phyloP scores from a whole-genome alignment of 768 basidiomycete species.

The Tephrocybe sp. region DNA sequence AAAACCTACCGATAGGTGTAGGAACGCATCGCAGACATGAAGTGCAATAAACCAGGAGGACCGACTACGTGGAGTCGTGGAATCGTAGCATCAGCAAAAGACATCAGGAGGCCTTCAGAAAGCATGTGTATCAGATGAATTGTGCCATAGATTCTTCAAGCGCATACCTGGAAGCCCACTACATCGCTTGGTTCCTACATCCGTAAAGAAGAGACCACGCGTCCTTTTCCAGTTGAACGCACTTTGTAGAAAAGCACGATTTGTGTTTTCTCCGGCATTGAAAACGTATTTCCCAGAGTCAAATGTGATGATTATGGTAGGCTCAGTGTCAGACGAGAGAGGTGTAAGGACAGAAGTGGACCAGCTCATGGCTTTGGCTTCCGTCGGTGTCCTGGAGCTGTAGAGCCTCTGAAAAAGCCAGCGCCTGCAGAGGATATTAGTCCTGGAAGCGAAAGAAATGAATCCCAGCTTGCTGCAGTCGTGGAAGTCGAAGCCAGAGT shows the following conservation, averaged over 20 bases:
- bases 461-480: conserved; percentile 11
- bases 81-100: conserved; percentile 68
- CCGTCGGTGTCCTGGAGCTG: neutral
- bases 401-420: conserved; percentile 11
- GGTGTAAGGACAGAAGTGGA: conserved; percentile 57
- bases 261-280: conserved; percentile 82
- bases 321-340: conserved; percentile 74
- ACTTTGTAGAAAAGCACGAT: conserved; percentile 70
- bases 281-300: conserved; percentile 83
- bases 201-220: conserved; percentile 70
- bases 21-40: conserved; percentile 65
- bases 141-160: neutral
- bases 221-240: conserved; percentile 64
- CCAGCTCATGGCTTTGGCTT: conserved; percentile 51
- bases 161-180: conserved; percentile 71
- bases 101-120: conserved; percentile 68
- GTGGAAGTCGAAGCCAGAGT: conserved; percentile 9
- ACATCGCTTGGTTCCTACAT: conserved; percentile 55
- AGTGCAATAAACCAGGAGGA: conserved; percentile 70
- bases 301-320: conserved; percentile 72
- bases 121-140: neutral
- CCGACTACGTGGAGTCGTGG: conserved; percentile 61
- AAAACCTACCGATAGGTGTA: conserved; percentile 61
- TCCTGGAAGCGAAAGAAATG: conserved; percentile 5
- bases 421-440: conserved; percentile 3